Evolutionary conservation across 352 stramenopile species (phyloP).

Genomic region (Thalassiosira delicatula): DNA sequence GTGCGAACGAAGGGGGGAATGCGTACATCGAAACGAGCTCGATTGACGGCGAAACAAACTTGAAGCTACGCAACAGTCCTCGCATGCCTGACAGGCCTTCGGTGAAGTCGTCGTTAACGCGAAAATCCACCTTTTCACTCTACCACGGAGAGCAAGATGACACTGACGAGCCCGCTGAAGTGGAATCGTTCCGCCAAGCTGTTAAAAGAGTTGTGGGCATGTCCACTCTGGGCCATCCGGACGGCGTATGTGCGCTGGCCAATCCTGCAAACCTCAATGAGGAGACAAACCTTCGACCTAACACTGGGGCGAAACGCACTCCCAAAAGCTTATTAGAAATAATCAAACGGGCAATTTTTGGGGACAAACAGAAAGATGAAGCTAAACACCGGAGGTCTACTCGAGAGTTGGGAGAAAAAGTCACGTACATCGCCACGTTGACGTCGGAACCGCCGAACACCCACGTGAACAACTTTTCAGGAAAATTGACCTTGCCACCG

Average conservation of each 20-base stretch:
- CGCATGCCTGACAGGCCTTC: constrained; percentile 60
- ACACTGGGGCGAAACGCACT: constrained; percentile 6
- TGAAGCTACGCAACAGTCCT: constrained; percentile 87
- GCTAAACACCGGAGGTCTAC: constrained; percentile 4
- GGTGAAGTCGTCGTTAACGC: constrained; percentile 2
- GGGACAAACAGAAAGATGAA: constrained; percentile 18
- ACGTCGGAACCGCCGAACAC: constrained; percentile 81
- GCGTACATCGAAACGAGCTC: constrained; percentile 90
- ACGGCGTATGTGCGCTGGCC: constrained; percentile 60
- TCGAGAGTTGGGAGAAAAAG: constrained; percentile 16
- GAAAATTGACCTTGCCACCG: constrained; percentile 76
- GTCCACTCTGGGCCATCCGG: constrained; percentile 68
- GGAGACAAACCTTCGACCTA: constrained; percentile 1
- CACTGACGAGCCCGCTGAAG: constrained; percentile 3
- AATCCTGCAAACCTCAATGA: constrained; percentile 69
- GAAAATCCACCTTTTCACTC: constrained; percentile 37
- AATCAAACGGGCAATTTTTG: constrained; percentile 22
- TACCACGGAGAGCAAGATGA: constrained; percentile 30
- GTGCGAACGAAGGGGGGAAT: constrained; percentile 74
- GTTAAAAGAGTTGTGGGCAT: constrained; percentile 74
- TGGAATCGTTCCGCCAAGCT: constrained; percentile 78
- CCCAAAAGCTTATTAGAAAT: background rate
- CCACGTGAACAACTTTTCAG: constrained; percentile 82
- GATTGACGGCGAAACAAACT: constrained; percentile 91
- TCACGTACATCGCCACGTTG: constrained; percentile 71